Evolutionary conservation across 2,329 filamentous ascomycete species (phyloP).

Genomic region (Cladosporium austrohemisphaericum): DNA sequence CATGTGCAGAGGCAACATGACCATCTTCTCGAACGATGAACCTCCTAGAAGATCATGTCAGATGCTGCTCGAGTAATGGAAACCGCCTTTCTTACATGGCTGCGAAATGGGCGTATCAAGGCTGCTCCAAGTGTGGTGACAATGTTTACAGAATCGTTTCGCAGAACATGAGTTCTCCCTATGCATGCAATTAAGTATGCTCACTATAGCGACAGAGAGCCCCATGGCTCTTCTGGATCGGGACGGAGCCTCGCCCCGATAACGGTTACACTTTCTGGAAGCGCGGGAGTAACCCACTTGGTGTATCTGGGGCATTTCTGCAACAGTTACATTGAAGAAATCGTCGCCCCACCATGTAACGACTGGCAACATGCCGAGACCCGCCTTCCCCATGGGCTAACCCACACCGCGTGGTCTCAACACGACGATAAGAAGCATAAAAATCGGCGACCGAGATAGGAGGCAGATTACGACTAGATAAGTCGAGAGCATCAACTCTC

Average conservation of each 20-base stretch:
- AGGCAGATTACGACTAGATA: neutral
- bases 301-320: slow-evolving; percentile 55
- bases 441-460: neutral
- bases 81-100: neutral
- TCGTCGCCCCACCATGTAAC: slow-evolving; percentile 49
- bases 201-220: too few relatives aligned
- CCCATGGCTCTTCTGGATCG: too few relatives aligned
- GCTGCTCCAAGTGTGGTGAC: too few relatives aligned
- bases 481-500: neutral
- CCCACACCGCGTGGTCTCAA: neutral
- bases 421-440: neutral
- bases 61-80: too few relatives aligned
- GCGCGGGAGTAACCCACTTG: neutral
- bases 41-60: slow-evolving; percentile 54
- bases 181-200: too few relatives aligned
- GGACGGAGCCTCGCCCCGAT: too few relatives aligned
- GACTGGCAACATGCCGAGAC: slow-evolving; percentile 56
- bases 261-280: neutral
- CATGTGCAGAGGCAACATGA: slow-evolving; percentile 65
- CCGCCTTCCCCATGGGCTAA: neutral
- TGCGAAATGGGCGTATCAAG: neutral
- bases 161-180: too few relatives aligned
- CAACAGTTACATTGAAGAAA: neutral
- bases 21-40: slow-evolving; percentile 77
- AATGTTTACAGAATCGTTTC: too few relatives aligned